Percentiles rank a stretch among this genome's conserved stretches.
phyloP scores from a whole-genome alignment of 2,329 filamentous ascomycete species.

The Coleophoma eucalyptorum region DNA sequence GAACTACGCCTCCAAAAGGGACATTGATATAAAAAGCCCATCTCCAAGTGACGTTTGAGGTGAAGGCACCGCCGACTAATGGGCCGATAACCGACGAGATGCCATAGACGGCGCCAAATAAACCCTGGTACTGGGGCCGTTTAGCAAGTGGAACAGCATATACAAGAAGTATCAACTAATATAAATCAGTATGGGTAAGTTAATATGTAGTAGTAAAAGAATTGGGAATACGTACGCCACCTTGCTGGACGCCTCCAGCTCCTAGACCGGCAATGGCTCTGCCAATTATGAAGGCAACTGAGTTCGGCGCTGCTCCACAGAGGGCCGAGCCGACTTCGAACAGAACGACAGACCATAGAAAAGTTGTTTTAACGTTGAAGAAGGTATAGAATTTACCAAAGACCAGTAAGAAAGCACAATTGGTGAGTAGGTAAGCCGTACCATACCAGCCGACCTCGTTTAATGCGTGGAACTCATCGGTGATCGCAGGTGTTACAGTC shows the following conservation, averaged over 20 bases:
- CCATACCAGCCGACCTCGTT: slow-evolving; percentile 39
- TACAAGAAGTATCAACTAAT: slow-evolving; percentile 16
- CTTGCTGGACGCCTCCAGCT: slow-evolving; percentile 36
- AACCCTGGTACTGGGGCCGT: slow-evolving; percentile 16
- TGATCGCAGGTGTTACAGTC: slow-evolving; percentile 28
- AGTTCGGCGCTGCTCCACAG: slow-evolving; percentile 37
- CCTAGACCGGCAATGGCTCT: slow-evolving; percentile 46
- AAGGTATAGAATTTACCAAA: slow-evolving; percentile 19
- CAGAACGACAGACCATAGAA: slow-evolving; percentile 33
- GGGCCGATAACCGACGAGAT: slow-evolving; percentile 21
- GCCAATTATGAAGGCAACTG: slow-evolving; percentile 40
- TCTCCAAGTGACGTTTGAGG: slow-evolving; percentile 29
- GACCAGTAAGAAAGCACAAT: slow-evolving; percentile 17
- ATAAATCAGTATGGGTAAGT: background rate
- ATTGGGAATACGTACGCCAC: slow-evolving; percentile 3
- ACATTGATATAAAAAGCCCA: slow-evolving; percentile 36
- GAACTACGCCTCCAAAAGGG: slow-evolving; percentile 31
- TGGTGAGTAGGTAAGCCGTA: slow-evolving; percentile 28
- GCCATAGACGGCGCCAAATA: slow-evolving; percentile 18
- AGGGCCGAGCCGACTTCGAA: slow-evolving; percentile 47
- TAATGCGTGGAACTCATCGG: slow-evolving; percentile 28
- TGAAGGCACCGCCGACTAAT: slow-evolving; percentile 28
- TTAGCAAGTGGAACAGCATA: slow-evolving; percentile 9
- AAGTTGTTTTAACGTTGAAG: slow-evolving; percentile 14
- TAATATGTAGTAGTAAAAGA: background rate